These are phyloP conservation scores for Chimonanthus salicifolius DNA, from an alignment of 164 flowering plant genomes.

Conservation along the genomic window DNA sequence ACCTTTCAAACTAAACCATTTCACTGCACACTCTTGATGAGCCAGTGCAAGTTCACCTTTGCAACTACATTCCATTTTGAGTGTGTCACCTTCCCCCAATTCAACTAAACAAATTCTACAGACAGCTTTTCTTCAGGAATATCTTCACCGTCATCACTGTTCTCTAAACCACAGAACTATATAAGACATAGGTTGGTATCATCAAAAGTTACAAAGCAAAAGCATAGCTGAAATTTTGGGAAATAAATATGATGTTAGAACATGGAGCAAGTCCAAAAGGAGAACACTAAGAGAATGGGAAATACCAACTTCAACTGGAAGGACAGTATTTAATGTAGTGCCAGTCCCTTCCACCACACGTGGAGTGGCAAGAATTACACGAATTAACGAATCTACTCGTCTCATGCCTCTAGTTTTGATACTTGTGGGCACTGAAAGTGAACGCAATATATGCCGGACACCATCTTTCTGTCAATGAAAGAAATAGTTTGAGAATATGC, in stretches of 20 bases:
- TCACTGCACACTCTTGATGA: slow-evolving; percentile 88
- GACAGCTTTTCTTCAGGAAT: slow-evolving; percentile 96
- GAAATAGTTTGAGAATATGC: neutral
- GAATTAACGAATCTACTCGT: slow-evolving; percentile 57
- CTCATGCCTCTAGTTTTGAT: slow-evolving; percentile 39
- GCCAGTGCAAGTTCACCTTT: slow-evolving; percentile 96
- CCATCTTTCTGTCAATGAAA: slow-evolving; percentile 43
- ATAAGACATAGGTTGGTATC: slow-evolving; percentile 19
- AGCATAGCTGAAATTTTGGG: slow-evolving; percentile 1
- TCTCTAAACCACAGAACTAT: slow-evolving; percentile 37
- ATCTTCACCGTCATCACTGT: slow-evolving; percentile 67
- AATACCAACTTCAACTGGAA: slow-evolving; percentile 44
- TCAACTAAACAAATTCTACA: slow-evolving; percentile 88
- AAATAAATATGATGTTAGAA: neutral
- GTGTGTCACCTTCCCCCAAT: slow-evolving; percentile 80
- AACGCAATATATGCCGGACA: slow-evolving; percentile 51
- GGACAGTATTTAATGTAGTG: slow-evolving; percentile 15
- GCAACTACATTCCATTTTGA: slow-evolving; percentile 96
- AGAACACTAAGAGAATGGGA: slow-evolving; percentile 6
- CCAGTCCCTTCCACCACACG: slow-evolving; percentile 38
- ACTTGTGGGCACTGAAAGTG: slow-evolving; percentile 73
- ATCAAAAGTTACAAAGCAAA: slow-evolving; percentile 9
- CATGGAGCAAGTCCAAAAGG: neutral
- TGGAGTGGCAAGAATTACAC: slow-evolving; percentile 87
- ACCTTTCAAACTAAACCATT: slow-evolving; percentile 95